phyloP scores from a whole-genome alignment of 2,329 filamentous ascomycete genomes.

The Hypoxylon sp. region DNA sequence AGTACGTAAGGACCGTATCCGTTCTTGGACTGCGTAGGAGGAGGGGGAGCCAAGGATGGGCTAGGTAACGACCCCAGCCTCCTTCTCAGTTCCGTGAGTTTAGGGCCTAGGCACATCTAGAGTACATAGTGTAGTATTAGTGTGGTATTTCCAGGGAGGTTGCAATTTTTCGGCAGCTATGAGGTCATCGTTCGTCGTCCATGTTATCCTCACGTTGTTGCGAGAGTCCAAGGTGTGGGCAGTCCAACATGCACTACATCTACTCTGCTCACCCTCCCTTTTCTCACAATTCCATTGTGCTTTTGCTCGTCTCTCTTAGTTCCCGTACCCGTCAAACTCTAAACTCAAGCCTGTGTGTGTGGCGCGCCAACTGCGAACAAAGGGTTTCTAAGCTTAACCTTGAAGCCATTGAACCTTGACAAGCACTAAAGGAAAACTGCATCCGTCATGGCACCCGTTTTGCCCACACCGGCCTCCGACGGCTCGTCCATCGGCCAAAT shows the following conservation, averaged over 20 bases:
- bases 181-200: constrained; percentile 38
- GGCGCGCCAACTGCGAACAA: constrained; percentile 7
- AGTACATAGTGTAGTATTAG: neutral
- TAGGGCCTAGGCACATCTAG: constrained; percentile 15
- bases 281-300: constrained; percentile 19
- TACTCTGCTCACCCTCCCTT: constrained; percentile 20
- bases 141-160: constrained; percentile 20
- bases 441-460: constrained; percentile 43
- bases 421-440: neutral
- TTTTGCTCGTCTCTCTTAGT: constrained; percentile 18
- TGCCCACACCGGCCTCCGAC: constrained; percentile 17
- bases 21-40: constrained; percentile 9
- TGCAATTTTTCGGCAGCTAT: constrained; percentile 17
- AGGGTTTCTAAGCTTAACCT: constrained; percentile 1
- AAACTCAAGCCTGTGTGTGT: neutral
- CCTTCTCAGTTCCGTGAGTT: neutral
- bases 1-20: neutral
- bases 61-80: constrained; percentile 17
- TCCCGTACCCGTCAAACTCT: constrained; percentile 18
- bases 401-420: constrained; percentile 6
- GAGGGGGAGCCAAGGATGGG: constrained; percentile 21
- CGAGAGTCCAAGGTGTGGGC: constrained; percentile 25
- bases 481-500: constrained; percentile 20
- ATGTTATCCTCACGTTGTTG: constrained; percentile 19
- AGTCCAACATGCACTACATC: constrained; percentile 29